A percentile compares a stretch with the other conserved stretches of the same genome.
These are phyloP conservation scores for Tanacetum coccineum DNA, from an alignment of 129 eudicot genomes.

Conservation along the genomic window DNA sequence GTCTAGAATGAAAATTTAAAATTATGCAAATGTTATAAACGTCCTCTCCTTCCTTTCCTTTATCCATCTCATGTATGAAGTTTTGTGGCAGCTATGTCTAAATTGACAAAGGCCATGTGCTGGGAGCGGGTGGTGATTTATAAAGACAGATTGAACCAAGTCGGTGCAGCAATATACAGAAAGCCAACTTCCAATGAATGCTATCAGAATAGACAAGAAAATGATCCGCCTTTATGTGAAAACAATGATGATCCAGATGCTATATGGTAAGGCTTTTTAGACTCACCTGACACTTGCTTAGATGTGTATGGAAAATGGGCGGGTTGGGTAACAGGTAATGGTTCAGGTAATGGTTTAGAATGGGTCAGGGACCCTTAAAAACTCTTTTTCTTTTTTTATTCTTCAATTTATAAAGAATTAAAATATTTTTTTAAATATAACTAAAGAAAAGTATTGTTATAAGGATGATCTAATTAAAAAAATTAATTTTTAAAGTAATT, in stretches of 20 bases:
- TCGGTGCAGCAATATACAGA: constrained; percentile 37
- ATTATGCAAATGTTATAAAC: not conserved
- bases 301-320: constrained; percentile 3
- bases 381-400: no score
- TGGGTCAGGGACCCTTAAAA: no score
- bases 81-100: constrained; percentile 43
- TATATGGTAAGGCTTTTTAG: constrained; percentile 19
- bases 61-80: constrained; percentile 19
- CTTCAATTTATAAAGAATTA: no score
- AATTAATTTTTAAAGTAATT: not conserved
- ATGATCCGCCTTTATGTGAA: constrained; percentile 24
- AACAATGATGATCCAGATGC: constrained; percentile 36
- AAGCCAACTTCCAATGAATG: constrained; percentile 32
- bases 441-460: not conserved
- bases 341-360: no score
- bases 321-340: no score
- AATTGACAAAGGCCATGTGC: constrained; percentile 52
- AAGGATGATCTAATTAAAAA: not conserved
- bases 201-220: constrained; percentile 27
- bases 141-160: constrained; percentile 38
- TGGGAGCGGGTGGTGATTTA: constrained; percentile 40
- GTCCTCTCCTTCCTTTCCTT: not conserved
- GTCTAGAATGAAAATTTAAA: not conserved
- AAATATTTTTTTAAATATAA: no score
- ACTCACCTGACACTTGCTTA: not conserved